A percentile compares a stretch with the other conserved stretches of the same genome.
Evolutionary conservation across 2,329 filamentous ascomycete species (phyloP).

Genomic region (Fusarium sp.): DNA sequence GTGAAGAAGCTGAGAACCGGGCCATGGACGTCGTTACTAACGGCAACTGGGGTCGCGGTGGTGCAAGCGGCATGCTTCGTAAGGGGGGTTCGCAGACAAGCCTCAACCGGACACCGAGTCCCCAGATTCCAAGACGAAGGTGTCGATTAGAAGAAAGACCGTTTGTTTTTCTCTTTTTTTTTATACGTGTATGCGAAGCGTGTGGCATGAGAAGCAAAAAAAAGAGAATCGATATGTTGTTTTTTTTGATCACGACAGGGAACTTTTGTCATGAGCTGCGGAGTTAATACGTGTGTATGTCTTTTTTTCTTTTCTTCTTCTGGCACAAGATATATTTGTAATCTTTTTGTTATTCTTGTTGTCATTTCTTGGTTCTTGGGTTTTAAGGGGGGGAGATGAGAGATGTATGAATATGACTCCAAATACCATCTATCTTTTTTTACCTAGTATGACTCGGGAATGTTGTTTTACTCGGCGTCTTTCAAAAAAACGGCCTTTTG

Average conservation of each 20-base stretch:
- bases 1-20: conserved; percentile 59
- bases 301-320: conserved; percentile 5
- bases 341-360: background rate
- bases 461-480: background rate
- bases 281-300: conserved; percentile 26
- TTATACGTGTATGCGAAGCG: conserved; percentile 9
- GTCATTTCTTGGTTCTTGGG: background rate
- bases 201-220: conserved; percentile 18
- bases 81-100: conserved; percentile 48
- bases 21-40: conserved; percentile 58
- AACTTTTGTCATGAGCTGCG: conserved; percentile 32
- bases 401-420: conserved; percentile 4
- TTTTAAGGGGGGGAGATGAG: conserved; percentile 1
- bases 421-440: background rate
- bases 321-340: conserved; percentile 21
- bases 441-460: background rate
- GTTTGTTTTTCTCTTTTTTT: background rate
- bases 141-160: conserved; percentile 46
- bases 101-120: conserved; percentile 33
- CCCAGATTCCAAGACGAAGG: conserved; percentile 46
- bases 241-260: background rate
- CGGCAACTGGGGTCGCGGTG: conserved; percentile 54
- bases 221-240: conserved; percentile 7
- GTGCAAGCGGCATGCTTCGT: conserved; percentile 58
- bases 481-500: background rate